Base-by-base conservation (phyloP, 208 protist genomes). In the Acanthamoeba royreba region DNA sequence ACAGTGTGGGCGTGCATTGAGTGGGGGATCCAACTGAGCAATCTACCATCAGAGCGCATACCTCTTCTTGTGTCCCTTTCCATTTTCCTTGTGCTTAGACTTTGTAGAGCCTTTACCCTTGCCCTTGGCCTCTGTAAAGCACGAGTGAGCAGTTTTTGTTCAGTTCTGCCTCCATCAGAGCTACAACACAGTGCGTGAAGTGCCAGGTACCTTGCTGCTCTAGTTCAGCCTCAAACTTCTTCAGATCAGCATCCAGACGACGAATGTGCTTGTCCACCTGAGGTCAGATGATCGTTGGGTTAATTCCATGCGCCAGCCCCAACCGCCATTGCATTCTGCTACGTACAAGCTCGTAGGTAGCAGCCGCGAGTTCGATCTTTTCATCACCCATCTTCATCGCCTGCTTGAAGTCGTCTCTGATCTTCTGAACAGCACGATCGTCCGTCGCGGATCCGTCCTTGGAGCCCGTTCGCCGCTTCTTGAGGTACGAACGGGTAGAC, bases 201-300 rank as follows among this genome's bases (percentile, higher is more conserved):
- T n/a, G n/a, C n/a, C n/a, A n/a, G n/a, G n/a, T 42, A 42, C 66
- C 72, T 47, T 81, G 72, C 19, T 81, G 45, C 40, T 94, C 91
- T 7, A 96, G 77, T 28, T 96, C 94, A 33, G 61, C 33, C 79
- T 97, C 96, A 81, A 97, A 97, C 35, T 96, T 95, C 77, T 95
- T 94, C 22, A 97, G 45, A 43, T 97, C 96, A 31, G 22, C 35
- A 92, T 97, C 96, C 22, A 97, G 79, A 19, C 94, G 93, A 40
- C 94, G 74, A 43, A 97, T 97, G 55, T 97, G 74, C 81, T 93
- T 95, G 72, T 97, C 96, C 28, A 97, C 74, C 95, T 97, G 55
- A 31, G 53, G 28, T 81, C 17, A 9, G 47, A 92, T 55, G 33
- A 25, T 17, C 86, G 31, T 55, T 63, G 86, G 38, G 25, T 13